Base-by-base conservation (phyloP, 495 filamentous ascomycete species). In the Xylaria castorea region DNA sequence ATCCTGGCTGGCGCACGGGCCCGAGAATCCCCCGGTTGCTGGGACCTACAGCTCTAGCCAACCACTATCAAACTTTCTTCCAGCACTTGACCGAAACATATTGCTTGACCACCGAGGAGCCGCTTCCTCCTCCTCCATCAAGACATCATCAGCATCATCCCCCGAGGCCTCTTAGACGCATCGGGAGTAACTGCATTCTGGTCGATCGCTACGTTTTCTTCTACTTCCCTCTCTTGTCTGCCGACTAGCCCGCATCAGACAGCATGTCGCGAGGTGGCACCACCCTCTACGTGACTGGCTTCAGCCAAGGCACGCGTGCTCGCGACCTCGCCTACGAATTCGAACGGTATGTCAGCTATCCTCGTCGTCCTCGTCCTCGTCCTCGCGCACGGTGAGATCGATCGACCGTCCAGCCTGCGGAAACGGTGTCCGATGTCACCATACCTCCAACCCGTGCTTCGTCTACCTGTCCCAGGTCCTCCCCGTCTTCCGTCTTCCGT, bases 301-400 rank as follows among this genome's bases (percentile, higher is more conserved):
- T 99, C 84, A 96, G 95, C 87, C 95, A 97, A 83, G 97, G 96
- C 80, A 99, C 96, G 82, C 94, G 96, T 87, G 96, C 96, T 81
- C 94, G 97, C 89, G 96, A 99, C 86, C 94, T 99, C 84, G 96
- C 96, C 87, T 98, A 97, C 93, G 96, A 99, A 76, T 79, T 79
- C 78, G 78, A 80, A 80, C 93, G 95, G 97, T 99, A 97, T 88
- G 92, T 94, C 85, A 75, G 74, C 77, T 76, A 84, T 79, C 72
- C 76, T 76, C 78, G 78, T 79, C 78, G 78, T 75, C 77, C 77
- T 76, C 78, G 78, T 78, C 77, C 75, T 78, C 78, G 72, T 76
- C 66, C 71, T 72, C 78, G 78, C 74, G 75, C 75, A 75, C 78
- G 76, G 76, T 79, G 70, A 72, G 70, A 72, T 72, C 70, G 70